These are phyloP conservation scores for Phytophthora vignae DNA, from an alignment of 352 stramenopile species.

Conservation along the genomic window DNA sequence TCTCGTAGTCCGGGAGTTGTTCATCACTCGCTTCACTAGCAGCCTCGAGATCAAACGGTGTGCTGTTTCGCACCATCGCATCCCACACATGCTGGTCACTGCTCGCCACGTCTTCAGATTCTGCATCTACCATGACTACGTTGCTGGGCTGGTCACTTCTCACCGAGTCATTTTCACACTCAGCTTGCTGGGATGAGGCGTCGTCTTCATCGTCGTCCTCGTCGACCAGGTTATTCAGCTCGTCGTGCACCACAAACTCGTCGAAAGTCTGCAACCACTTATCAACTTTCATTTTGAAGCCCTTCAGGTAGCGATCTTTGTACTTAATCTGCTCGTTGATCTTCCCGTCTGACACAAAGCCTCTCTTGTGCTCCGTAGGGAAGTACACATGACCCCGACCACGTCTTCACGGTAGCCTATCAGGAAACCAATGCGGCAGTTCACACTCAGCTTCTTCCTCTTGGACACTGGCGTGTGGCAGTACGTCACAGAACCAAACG, in stretches of 20 bases:
- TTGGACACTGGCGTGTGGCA: neutral
- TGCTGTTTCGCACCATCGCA: too few relatives aligned
- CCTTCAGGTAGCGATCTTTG: constrained; percentile 1
- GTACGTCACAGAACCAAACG: neutral
- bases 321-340: constrained; percentile 17
- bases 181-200: neutral
- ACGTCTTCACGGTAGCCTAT: constrained; percentile 14
- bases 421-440: constrained; percentile 2
- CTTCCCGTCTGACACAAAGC: constrained; percentile 16
- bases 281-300: constrained; percentile 13
- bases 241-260: constrained; percentile 5
- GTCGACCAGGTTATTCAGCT: constrained; percentile 1
- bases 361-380: constrained; percentile 12
- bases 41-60: too few relatives aligned
- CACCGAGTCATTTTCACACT: too few relatives aligned
- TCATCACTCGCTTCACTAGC: too few relatives aligned
- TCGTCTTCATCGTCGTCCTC: constrained; percentile 9
- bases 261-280: constrained; percentile 19
- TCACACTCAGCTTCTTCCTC: neutral
- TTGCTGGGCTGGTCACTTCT: too few relatives aligned
- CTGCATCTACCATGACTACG: too few relatives aligned
- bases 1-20: neutral
- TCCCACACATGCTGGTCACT: too few relatives aligned
- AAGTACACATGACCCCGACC: constrained; percentile 5
- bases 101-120: too few relatives aligned